Evolutionary conservation across 1,139 yeast genomes (phyloP).

Genomic region (Saccharomyces hybrid): DNA sequence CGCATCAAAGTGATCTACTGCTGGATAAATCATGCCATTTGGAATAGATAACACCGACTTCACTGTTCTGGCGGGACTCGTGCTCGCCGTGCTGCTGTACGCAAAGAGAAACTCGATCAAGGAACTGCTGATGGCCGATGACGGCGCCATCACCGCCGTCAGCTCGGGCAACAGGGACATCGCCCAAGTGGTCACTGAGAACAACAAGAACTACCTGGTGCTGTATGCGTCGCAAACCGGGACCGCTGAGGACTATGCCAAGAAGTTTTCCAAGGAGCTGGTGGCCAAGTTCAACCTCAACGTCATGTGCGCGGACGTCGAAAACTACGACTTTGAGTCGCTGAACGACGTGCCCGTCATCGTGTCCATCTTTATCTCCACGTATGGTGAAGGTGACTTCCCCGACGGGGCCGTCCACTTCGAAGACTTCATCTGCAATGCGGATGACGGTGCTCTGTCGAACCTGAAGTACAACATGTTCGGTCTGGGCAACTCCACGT

Average conservation of each 20-base stretch:
- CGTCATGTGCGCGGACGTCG: conserved; percentile 82
- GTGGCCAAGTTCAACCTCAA: conserved; percentile 63
- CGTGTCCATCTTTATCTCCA: conserved; percentile 73
- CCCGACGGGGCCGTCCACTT: conserved; percentile 87
- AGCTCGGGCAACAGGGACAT: conserved; percentile 48
- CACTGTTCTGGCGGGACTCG: conserved; percentile 57
- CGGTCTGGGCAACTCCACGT: conserved; percentile 90
- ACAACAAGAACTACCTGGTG: conserved; percentile 70
- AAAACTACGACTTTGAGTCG: conserved; percentile 77
- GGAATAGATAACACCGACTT: conserved; percentile 60
- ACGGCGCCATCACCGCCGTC: conserved; percentile 21
- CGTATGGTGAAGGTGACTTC: conserved; percentile 98
- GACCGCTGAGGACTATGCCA: conserved; percentile 96
- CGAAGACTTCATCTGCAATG: conserved; percentile 45
- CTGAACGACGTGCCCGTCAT: conserved; percentile 48
- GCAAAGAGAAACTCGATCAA: conserved; percentile 4
- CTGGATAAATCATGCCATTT: not conserved
- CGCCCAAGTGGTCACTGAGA: conserved; percentile 51
- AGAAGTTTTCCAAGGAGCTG: conserved; percentile 82
- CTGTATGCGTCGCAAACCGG: conserved; percentile 97
- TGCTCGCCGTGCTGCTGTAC: conserved; percentile 37
- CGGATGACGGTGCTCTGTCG: conserved; percentile 54
- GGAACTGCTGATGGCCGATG: conserved; percentile 17
- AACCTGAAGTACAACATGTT: conserved; percentile 65
- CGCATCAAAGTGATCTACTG: not conserved